Base-by-base conservation (phyloP, 345 rosid genomes). In the Rhodamnia argentea region DNA sequence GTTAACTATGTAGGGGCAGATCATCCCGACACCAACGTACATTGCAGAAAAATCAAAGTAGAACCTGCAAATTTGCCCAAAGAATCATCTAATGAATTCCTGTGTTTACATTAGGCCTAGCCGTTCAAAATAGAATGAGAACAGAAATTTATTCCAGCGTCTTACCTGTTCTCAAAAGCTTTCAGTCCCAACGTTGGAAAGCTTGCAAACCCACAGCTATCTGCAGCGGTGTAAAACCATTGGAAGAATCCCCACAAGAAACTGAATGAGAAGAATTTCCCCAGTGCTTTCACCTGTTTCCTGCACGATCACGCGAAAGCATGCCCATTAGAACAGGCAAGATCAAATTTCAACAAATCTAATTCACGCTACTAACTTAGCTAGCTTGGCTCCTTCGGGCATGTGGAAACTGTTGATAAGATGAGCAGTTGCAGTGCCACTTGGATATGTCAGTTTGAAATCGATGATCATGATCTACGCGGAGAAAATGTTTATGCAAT, bases 21-120 rank as follows among this genome's bases (percentile, higher is more conserved):
- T 95, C 99, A 96, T 96, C 85, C 99, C 99, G 5, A 94, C 98
- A 83, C 99, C 98, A 82, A 96, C 94, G 54, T 95, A 96, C 51
- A 95, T 94, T 64, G 97, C 92, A 55, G 98, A 93, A 92, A 96
- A 95, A 88, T 96, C 98, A 84, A 96, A 95, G 91, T 85, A 94
- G 91, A 96, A 96, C 91, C 99, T 96, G 91, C 86, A 87, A 58
- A 90, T 76, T 55, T 59, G 44, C 51, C 85, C 56, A 40, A 59
- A 82, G 82, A 54, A 86, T 74, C 29, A 87, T 24, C 27, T 9
- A 32, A 32, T 8, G 26, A 47, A 27, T 70, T 84, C 32, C 12
- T 24, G 82, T 2, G 24, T 23, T 50, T 58, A 13, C 81, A 18
- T 37, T 70, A 70, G 81, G 26, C 81, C 24, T 70, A 18, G 81